These are phyloP conservation scores for Starmerella vitae DNA, from an alignment of 805 yeast genomes.

Conservation along the genomic window DNA sequence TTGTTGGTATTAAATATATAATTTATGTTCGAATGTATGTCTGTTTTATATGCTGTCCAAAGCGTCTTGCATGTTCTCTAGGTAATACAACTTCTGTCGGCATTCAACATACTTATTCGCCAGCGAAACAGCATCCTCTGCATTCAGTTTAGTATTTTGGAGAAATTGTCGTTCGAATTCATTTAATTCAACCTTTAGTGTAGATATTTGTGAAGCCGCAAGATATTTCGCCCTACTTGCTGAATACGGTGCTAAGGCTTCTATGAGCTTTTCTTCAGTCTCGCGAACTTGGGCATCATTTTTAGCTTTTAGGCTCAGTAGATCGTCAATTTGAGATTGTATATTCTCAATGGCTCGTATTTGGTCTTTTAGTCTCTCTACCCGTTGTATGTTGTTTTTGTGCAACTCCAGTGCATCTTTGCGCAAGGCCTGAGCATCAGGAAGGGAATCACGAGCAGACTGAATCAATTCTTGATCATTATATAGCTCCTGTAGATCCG, in stretches of 20 bases:
- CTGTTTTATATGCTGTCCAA: not conserved
- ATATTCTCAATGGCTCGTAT: conserved; percentile 22
- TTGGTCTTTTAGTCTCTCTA: conserved; percentile 23
- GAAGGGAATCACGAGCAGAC: conserved; percentile 16
- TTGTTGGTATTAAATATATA: no score
- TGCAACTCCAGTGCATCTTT: conserved; percentile 23
- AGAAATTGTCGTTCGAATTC: not conserved
- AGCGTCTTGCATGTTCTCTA: not conserved
- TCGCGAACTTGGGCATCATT: conserved; percentile 6
- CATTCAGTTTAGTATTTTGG: not conserved
- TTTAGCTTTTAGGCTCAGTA: conserved; percentile 22
- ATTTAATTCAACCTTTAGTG: no score
- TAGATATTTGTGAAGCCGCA: not conserved
- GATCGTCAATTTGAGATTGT: conserved; percentile 5
- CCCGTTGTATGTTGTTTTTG: conserved; percentile 18
- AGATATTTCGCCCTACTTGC: conserved; percentile 24
- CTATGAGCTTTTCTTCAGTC: conserved; percentile 25
- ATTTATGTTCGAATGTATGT: not conserved
- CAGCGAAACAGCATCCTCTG: conserved; percentile 2
- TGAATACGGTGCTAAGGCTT: conserved; percentile 29
- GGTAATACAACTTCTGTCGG: not conserved
- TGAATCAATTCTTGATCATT: conserved; percentile 19
- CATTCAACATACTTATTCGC: conserved; percentile 2
- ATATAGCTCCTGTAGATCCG: conserved; percentile 21
- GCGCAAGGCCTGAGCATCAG: not conserved